Conservation (phyloP, 495 filamentous ascomycete species). For the Penicillium atrosanguineum region DNA sequence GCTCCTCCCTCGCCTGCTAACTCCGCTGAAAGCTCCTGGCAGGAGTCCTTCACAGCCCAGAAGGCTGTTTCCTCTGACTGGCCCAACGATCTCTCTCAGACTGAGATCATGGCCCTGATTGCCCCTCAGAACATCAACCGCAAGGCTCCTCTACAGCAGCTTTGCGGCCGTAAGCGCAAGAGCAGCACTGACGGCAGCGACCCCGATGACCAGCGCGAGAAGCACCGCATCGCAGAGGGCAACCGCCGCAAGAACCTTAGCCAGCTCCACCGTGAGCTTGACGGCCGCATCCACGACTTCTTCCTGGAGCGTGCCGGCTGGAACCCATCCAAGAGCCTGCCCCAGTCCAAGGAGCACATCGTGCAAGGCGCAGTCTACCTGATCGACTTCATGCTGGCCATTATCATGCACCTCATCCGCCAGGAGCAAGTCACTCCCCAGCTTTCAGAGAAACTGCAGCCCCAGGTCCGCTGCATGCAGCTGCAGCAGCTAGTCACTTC, state of each 20-base stretch:
- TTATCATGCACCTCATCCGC: slow-evolving; percentile 41
- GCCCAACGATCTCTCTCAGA: slow-evolving; percentile 34
- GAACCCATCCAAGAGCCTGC: slow-evolving; percentile 45
- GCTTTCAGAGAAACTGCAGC: slow-evolving; percentile 42
- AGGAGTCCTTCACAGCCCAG: slow-evolving; percentile 36
- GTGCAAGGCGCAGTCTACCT: slow-evolving; percentile 44
- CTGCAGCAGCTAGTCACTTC: slow-evolving; percentile 36
- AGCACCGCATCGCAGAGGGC: slow-evolving; percentile 47
- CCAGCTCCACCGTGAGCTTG: slow-evolving; percentile 42
- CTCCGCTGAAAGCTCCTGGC: slow-evolving; percentile 44
- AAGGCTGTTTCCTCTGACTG: slow-evolving; percentile 31
- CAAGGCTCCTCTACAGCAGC: slow-evolving; percentile 45
- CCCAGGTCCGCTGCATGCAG: slow-evolving; percentile 44
- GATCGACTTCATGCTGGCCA: slow-evolving; percentile 43
- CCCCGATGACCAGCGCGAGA: slow-evolving; percentile 44
- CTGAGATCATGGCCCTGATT: slow-evolving; percentile 39
- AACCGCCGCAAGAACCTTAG: slow-evolving; percentile 47
- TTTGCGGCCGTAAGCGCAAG: slow-evolving; percentile 48
- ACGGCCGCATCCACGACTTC: slow-evolving; percentile 41
- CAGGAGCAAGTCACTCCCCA: slow-evolving; percentile 43
- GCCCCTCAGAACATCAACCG: slow-evolving; percentile 43
- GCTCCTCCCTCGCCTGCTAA: slow-evolving; percentile 44
- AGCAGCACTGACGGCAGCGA: slow-evolving; percentile 35
- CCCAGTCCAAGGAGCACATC: slow-evolving; percentile 49
- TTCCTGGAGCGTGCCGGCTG: slow-evolving; percentile 47